Evolutionary conservation across 306 rosid species (phyloP), one percentile per base, ranked within the genome.

Genomic region (Astragalus glycyphyllos): DNA sequence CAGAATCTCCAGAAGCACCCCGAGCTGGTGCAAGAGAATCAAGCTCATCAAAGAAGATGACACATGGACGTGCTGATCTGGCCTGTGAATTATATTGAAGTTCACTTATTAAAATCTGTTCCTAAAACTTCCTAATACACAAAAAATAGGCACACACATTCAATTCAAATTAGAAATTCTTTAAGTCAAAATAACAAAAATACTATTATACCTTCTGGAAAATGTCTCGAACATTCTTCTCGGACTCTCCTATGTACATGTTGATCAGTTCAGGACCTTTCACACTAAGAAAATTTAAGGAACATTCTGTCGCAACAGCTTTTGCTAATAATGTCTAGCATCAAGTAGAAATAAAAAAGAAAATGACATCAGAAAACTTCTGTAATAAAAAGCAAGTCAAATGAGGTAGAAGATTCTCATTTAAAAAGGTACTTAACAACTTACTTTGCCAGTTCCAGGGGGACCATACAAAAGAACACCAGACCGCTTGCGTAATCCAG

Each of bases 1-100:
- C 96, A 54, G 99, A 91, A 81, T 94, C 99, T 53, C 97, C 97
- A 0, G 99, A 94, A 56, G 95, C 92, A 64, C 99, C 99, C 13
- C 96, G 84, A 45, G 99, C 97, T 71, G 99, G 96, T 75, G 99
- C 99, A 82, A 91, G 96, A 78, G 99, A 94, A 77, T 89, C 97
- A 65, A 94, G 91, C 75, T 94, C 99, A 77, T 94, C 97, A 31
- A 91, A 94, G 83, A 94, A 91, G 79, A 94, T 89, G 67, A 94
- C 99, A 80, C 97, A 91, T 20, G 99, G 99, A 47, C 92, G 97
- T 20, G 99, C 94, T 79, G 95, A 86, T 81, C 99, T 86, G 50
- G 96, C 96, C 97, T 94, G 77, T 38, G 73, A 70, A 71, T 75
- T 17, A 35, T 31, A 51, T 44, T 49, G 32, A 54, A 34, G 23